Evolutionary conservation across 148 eudicot genomes (phyloP).

Genomic region (Nepenthes mirabilis): DNA sequence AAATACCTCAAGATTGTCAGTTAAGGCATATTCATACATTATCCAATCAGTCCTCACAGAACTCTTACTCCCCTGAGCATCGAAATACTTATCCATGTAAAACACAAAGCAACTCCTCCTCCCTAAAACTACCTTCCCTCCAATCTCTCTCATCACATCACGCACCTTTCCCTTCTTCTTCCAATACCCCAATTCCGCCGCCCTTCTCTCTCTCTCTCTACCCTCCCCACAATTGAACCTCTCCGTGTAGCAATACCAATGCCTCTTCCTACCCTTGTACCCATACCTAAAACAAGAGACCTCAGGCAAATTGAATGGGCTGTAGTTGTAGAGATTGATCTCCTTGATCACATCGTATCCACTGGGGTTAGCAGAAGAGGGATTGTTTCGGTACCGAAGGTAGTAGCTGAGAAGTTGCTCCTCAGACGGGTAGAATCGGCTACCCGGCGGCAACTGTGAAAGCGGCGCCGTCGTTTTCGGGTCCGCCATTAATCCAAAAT

Average conservation of each 20-base stretch:
- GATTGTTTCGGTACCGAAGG: constrained; percentile 21
- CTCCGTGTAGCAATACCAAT: constrained; percentile 43
- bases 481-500: constrained; percentile 31
- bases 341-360: constrained; percentile 20
- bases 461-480: constrained; percentile 9
- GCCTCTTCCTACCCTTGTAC: constrained; percentile 26
- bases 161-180: constrained; percentile 27
- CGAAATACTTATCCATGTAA: constrained; percentile 17
- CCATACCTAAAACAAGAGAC: constrained; percentile 34
- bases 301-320: constrained; percentile 44
- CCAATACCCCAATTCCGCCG: constrained; percentile 42
- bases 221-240: constrained; percentile 9
- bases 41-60: constrained; percentile 30
- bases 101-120: constrained; percentile 32
- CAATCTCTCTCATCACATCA: constrained; percentile 26
- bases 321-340: constrained; percentile 22
- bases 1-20: constrained; percentile 25
- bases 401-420: constrained; percentile 34
- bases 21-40: constrained; percentile 50
- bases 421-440: constrained; percentile 55
- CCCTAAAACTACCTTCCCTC: constrained; percentile 29
- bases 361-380: not conserved
- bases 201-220: constrained; percentile 9
- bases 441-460: constrained; percentile 36
- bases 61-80: constrained; percentile 1